Evolutionary conservation across 768 basidiomycete genomes (phyloP).

Genomic region (Lyophyllum atratum): DNA sequence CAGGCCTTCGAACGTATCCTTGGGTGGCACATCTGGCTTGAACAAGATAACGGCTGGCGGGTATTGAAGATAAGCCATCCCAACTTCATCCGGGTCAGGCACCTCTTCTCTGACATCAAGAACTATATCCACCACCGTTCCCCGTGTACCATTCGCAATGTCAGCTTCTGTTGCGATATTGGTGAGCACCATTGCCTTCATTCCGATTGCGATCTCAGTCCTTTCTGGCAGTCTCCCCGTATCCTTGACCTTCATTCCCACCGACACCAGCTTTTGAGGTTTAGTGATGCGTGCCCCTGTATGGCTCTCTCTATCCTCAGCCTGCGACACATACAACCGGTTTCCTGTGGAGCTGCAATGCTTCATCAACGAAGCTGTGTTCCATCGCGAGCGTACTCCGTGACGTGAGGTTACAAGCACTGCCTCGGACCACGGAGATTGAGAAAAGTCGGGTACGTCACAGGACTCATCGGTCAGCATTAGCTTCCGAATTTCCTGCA

Average conservation of each 20-base stretch:
- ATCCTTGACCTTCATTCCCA: no score
- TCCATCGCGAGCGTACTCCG: constrained; percentile 32
- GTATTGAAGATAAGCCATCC: constrained; percentile 23
- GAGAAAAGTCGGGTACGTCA: constrained; percentile 26
- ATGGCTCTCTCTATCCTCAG: constrained; percentile 29
- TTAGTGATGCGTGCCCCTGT: no score
- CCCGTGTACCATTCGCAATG: constrained; percentile 41
- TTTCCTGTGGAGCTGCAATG: constrained; percentile 18
- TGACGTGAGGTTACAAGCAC: constrained; percentile 40
- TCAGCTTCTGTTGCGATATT: constrained; percentile 39
- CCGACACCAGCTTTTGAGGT: no score
- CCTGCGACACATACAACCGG: constrained; percentile 26
- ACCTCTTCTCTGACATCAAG: constrained; percentile 35
- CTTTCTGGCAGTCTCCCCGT: constrained; percentile 18
- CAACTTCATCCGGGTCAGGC: not conserved
- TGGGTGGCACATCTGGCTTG: constrained; percentile 21
- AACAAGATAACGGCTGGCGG: constrained; percentile 33
- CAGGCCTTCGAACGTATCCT: constrained; percentile 24
- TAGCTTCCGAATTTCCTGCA: not conserved
- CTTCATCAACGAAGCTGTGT: constrained; percentile 25
- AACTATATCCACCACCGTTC: constrained; percentile 30
- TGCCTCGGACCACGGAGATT: constrained; percentile 15
- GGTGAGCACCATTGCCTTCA: constrained; percentile 36
- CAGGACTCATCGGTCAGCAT: not conserved
- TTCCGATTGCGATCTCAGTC: constrained; percentile 33